These are phyloP conservation scores for Cladosporium sp. DNA, from an alignment of 2,329 filamentous ascomycete genomes.

Conservation along the genomic window DNA sequence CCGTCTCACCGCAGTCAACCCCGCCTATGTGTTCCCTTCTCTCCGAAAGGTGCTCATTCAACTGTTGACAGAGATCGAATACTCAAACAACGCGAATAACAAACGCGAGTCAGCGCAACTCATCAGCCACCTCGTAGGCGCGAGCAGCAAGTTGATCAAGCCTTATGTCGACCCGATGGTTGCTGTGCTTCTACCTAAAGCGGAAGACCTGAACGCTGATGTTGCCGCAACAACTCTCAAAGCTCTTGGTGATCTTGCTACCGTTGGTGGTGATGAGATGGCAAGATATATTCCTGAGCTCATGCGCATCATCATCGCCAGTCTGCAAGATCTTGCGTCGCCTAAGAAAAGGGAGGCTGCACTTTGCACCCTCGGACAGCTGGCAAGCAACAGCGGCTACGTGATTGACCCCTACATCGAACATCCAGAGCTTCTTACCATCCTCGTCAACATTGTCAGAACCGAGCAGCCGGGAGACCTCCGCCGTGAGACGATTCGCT, in stretches of 20 bases:
- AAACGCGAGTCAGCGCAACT: slow-evolving; percentile 96
- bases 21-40: slow-evolving; percentile 95
- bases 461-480: slow-evolving; percentile 84
- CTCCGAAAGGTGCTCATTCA: slow-evolving; percentile 93
- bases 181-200: slow-evolving; percentile 88
- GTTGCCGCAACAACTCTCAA: slow-evolving; percentile 94
- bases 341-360: slow-evolving; percentile 88
- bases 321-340: slow-evolving; percentile 90
- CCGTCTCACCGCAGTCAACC: slow-evolving; percentile 84
- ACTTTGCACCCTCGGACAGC: slow-evolving; percentile 82
- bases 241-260: slow-evolving; percentile 90
- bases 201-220: slow-evolving; percentile 77
- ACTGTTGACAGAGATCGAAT: slow-evolving; percentile 92
- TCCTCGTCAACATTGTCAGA: slow-evolving; percentile 91
- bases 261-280: slow-evolving; percentile 93
- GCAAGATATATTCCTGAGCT: slow-evolving; percentile 83
- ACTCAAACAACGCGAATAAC: slow-evolving; percentile 88
- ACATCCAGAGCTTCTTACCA: slow-evolving; percentile 88
- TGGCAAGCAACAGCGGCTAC: slow-evolving; percentile 95
- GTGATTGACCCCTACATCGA: slow-evolving; percentile 95
- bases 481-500: slow-evolving; percentile 89
- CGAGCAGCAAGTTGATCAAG: slow-evolving; percentile 89
- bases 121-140: slow-evolving; percentile 87
- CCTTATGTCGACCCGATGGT: slow-evolving; percentile 98
- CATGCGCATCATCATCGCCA: slow-evolving; percentile 93